These are phyloP conservation scores for Aureobasidium sp. DNA, from an alignment of 2,329 filamentous ascomycete genomes.

Conservation along the genomic window DNA sequence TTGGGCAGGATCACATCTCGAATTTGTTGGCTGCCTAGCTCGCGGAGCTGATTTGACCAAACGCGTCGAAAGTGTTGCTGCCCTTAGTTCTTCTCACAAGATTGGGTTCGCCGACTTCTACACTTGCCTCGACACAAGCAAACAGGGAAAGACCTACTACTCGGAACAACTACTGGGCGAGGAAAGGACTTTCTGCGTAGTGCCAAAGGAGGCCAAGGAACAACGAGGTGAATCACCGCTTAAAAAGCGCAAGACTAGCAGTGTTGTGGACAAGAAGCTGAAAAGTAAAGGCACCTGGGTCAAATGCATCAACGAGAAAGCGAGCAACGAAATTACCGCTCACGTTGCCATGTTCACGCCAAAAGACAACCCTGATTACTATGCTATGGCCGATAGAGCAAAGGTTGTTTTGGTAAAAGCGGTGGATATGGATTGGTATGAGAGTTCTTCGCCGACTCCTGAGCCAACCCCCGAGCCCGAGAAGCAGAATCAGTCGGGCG, in stretches of 20 bases:
- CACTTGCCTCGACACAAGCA: slow-evolving; percentile 67
- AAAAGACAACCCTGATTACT: slow-evolving; percentile 65
- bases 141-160: slow-evolving; percentile 42
- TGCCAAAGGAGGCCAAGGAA: slow-evolving; percentile 52
- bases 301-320: slow-evolving; percentile 70
- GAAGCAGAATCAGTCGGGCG: background rate
- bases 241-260: slow-evolving; percentile 22
- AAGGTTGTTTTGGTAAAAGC: slow-evolving; percentile 59
- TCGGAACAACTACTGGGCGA: slow-evolving; percentile 56
- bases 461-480: background rate
- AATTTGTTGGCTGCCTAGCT: slow-evolving; percentile 85
- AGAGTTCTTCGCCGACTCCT: slow-evolving; percentile 17
- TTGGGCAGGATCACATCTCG: slow-evolving; percentile 85
- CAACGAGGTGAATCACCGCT: slow-evolving; percentile 17
- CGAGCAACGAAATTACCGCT: slow-evolving; percentile 69
- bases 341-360: slow-evolving; percentile 77
- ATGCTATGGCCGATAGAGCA: slow-evolving; percentile 58
- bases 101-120: slow-evolving; percentile 84
- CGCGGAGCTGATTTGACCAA: slow-evolving; percentile 74
- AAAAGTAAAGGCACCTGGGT: slow-evolving; percentile 51
- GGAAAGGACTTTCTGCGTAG: slow-evolving; percentile 80
- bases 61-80: slow-evolving; percentile 62
- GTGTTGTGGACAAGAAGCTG: slow-evolving; percentile 26
- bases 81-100: slow-evolving; percentile 55
- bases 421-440: slow-evolving; percentile 35